Conservation (phyloP, 192 early-diverging fungal species). For the Podila verticillata region DNA sequence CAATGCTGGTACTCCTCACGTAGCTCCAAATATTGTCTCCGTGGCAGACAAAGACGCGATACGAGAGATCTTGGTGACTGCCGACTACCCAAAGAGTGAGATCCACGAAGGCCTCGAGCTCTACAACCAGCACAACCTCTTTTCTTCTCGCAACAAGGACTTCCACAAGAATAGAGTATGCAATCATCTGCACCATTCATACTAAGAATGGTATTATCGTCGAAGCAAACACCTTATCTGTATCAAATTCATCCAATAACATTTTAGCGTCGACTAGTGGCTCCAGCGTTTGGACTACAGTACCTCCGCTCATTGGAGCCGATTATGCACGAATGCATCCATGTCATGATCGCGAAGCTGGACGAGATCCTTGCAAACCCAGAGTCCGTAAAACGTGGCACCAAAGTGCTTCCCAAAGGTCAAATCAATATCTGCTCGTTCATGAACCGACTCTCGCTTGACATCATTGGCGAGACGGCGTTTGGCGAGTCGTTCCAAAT, state of each 20-base stretch:
- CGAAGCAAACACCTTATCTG: neutral
- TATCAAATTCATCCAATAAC: neutral
- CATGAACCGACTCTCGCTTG: constrained; percentile 48
- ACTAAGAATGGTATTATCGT: neutral
- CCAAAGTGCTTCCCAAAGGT: constrained; percentile 6
- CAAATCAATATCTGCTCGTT: constrained; percentile 54
- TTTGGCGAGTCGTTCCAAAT: constrained; percentile 63
- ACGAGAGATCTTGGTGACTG: constrained; percentile 35
- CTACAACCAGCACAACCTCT: constrained; percentile 25
- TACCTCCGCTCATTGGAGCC: constrained; percentile 60
- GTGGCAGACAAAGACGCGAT: constrained; percentile 56
- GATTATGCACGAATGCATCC: constrained; percentile 38
- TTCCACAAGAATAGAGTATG: constrained; percentile 52
- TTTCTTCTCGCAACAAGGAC: constrained; percentile 43
- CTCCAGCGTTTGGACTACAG: constrained; percentile 61
- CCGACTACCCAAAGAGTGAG: constrained; percentile 17
- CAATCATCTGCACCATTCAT: no score
- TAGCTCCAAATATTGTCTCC: constrained; percentile 27
- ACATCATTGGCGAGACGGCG: constrained; percentile 62
- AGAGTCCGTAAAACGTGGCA: neutral
- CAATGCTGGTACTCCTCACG: no score
- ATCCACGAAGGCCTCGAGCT: constrained; percentile 23
- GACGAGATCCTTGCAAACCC: constrained; percentile 19
- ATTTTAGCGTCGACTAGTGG: constrained; percentile 51
- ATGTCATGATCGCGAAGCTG: constrained; percentile 32